Evolutionary conservation across 192 early-diverging fungal genomes (phyloP).

Genomic region (Linnemannia elongata): DNA sequence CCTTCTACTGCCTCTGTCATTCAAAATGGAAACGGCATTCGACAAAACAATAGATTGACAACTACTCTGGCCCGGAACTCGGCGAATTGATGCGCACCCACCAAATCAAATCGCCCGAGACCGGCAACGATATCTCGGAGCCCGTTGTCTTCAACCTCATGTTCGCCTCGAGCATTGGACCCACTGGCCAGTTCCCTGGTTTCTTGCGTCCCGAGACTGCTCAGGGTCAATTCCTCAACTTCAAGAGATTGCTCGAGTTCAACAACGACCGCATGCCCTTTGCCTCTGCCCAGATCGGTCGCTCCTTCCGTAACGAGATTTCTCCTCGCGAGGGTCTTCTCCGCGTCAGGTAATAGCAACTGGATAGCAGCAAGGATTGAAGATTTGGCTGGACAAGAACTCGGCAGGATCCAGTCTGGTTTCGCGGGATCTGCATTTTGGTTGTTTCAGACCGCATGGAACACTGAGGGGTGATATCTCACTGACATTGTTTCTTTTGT

Average conservation of each 20-base stretch:
- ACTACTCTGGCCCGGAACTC: conserved; percentile 90
- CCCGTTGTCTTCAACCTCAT: conserved; percentile 99
- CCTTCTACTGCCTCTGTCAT: background rate
- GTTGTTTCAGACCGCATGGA: background rate
- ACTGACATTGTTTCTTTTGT: conserved; percentile 5
- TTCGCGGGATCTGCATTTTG: background rate
- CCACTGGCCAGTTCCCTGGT: conserved; percentile 85
- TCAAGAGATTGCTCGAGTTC: conserved; percentile 95
- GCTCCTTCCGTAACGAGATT: conserved; percentile 99
- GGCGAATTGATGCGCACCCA: conserved; percentile 85
- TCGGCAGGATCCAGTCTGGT: background rate
- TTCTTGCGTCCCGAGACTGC: conserved; percentile 99
- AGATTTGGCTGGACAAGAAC: background rate
- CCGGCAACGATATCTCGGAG: conserved; percentile 90
- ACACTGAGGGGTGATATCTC: background rate
- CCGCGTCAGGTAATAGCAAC: conserved; percentile 82
- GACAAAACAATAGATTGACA: conserved; percentile 81
- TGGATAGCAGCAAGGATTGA: background rate
- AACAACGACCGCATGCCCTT: conserved; percentile 99
- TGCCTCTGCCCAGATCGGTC: conserved; percentile 97
- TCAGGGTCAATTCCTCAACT: conserved; percentile 99
- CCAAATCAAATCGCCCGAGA: conserved; percentile 92
- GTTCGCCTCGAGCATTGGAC: conserved; percentile 98
- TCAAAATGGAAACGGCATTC: background rate
- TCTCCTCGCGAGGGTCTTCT: conserved; percentile 94